phyloP scores from a whole-genome alignment of 1,139 yeast genomes.

The Pneumocystis murina region DNA sequence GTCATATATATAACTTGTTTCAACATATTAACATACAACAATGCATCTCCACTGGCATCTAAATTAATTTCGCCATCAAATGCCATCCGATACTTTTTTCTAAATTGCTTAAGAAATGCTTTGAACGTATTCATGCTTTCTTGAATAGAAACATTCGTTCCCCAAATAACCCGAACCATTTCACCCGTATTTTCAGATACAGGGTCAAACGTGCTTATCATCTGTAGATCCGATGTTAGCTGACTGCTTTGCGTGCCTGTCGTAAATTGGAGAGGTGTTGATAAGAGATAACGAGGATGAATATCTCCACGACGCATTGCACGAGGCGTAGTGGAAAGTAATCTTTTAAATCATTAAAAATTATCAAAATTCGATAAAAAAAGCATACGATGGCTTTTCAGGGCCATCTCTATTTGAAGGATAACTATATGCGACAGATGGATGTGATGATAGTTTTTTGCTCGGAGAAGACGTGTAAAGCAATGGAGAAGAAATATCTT shows the following conservation, averaged over 20 bases:
- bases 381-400: neutral
- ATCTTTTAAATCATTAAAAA: neutral
- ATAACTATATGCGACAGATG: neutral
- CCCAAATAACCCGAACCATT: conserved; percentile 81
- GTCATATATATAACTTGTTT: neutral
- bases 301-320: conserved; percentile 38
- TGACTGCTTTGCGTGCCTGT: conserved; percentile 24
- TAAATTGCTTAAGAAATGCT: conserved; percentile 70
- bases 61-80: conserved; percentile 32
- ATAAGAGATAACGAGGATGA: conserved; percentile 39
- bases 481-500: neutral
- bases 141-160: conserved; percentile 86
- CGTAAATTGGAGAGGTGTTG: conserved; percentile 35
- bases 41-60: neutral
- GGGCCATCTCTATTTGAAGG: neutral
- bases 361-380: neutral
- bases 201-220: conserved; percentile 9
- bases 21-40: neutral
- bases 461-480: neutral
- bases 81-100: conserved; percentile 54
- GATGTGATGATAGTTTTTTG: neutral
- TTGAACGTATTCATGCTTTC: conserved; percentile 71
- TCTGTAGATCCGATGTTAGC: conserved; percentile 15
- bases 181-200: conserved; percentile 33
- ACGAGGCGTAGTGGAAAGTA: conserved; percentile 8